Conservation (phyloP, 345 rosid species). For the Acer negundo region DNA sequence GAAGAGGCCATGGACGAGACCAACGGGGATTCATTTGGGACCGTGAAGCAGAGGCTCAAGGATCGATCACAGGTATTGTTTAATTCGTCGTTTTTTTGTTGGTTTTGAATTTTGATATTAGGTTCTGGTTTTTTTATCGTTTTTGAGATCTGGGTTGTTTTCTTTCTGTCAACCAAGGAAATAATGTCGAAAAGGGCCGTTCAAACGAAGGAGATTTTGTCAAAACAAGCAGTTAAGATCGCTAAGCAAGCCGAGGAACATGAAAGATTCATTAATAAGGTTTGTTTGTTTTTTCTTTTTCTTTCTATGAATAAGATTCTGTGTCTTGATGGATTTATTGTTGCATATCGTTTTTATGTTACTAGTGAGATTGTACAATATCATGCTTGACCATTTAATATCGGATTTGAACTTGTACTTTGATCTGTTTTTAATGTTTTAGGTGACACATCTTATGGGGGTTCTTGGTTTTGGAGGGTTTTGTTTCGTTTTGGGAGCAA, state of each 20-base stretch:
- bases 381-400: neutral
- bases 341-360: neutral
- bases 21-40: conserved; percentile 39
- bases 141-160: conserved; percentile 23
- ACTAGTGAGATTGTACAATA: neutral
- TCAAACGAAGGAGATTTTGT: conserved; percentile 74
- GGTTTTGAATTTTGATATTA: neutral
- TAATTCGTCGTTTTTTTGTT: neutral
- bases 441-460: conserved; percentile 89
- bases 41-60: conserved; percentile 47
- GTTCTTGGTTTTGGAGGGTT: conserved; percentile 95
- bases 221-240: conserved; percentile 91
- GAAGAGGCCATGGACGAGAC: conserved; percentile 50
- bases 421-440: conserved; percentile 23
- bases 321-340: neutral
- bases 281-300: conserved; percentile 8
- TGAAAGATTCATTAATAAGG: conserved; percentile 85
- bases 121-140: neutral
- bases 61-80: conserved; percentile 65
- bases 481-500: conserved; percentile 91
- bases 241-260: conserved; percentile 96
- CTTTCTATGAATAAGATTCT: neutral
- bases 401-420: conserved; percentile 9
- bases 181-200: conserved; percentile 76
- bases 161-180: conserved; percentile 67